Conservation (phyloP, 2,329 filamentous ascomycete genomes). For the Meredithiella fracta region DNA sequence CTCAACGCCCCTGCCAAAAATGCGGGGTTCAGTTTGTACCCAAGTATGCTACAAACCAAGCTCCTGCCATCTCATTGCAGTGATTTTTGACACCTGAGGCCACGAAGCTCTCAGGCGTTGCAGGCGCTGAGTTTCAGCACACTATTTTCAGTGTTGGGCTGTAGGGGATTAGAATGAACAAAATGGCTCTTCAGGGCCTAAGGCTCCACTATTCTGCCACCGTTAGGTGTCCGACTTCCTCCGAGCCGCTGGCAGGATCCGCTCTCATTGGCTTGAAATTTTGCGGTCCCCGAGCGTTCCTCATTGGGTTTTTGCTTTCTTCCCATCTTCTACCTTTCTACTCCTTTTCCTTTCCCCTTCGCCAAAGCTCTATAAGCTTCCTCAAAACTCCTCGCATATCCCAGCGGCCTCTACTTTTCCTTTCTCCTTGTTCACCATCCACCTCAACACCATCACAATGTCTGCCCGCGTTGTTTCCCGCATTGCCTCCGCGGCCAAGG, state of each 20-base stretch:
- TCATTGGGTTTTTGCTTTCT: conserved; percentile 15
- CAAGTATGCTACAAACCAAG: conserved; percentile 7
- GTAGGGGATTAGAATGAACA: not conserved
- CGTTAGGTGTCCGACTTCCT: conserved; percentile 15
- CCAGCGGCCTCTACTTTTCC: conserved; percentile 15
- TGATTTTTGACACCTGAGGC: conserved; percentile 14
- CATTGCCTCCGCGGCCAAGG: conserved; percentile 15
- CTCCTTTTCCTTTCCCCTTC: conserved; percentile 15
- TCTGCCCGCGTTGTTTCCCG: conserved; percentile 15
- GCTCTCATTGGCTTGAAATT: conserved; percentile 15
- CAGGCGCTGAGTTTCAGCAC: conserved; percentile 1
- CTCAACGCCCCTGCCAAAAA: conserved; percentile 8
- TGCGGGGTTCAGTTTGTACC: conserved; percentile 13
- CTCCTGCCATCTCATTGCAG: not conserved
- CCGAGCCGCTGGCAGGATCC: conserved; percentile 13
- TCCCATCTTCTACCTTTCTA: conserved; percentile 14
- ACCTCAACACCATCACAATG: conserved; percentile 15
- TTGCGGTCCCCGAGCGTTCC: conserved; percentile 15
- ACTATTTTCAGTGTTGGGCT: conserved; percentile 9
- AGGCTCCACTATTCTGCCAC: conserved; percentile 15
- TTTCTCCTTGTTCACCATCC: conserved; percentile 15
- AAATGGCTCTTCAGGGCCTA: conserved; percentile 3
- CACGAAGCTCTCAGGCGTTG: conserved; percentile 9
- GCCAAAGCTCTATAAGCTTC: conserved; percentile 15
- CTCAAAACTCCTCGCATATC: conserved; percentile 15